phyloP scores from a whole-genome alignment of 2,329 filamentous ascomycete genomes.

The Pseudovirgaria hyperparasitica region DNA sequence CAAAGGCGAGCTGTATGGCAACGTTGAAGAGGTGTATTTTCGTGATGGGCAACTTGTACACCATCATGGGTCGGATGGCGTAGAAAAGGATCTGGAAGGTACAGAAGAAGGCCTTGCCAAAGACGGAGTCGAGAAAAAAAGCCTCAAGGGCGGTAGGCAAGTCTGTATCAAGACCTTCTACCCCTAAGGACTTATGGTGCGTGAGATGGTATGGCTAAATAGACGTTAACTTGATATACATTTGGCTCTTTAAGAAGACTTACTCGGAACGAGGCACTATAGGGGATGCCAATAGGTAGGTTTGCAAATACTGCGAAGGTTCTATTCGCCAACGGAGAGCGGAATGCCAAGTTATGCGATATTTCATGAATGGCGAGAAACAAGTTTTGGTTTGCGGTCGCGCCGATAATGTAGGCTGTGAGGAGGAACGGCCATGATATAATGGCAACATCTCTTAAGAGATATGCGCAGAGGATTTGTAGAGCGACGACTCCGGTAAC shows the following conservation, averaged over 20 bases:
- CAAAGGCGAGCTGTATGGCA: conserved; percentile 61
- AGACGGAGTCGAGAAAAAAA: conserved; percentile 82
- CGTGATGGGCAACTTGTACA: conserved; percentile 83
- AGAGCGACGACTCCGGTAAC: conserved; percentile 72
- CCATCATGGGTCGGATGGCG: conserved; percentile 85
- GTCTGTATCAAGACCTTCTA: conserved; percentile 91
- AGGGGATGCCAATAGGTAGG: conserved; percentile 87
- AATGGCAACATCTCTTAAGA: conserved; percentile 64
- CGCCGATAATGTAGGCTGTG: conserved; percentile 81
- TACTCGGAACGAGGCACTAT: conserved; percentile 88
- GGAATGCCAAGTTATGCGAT: conserved; percentile 92
- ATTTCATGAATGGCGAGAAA: conserved; percentile 99
- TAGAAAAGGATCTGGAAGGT: conserved; percentile 99
- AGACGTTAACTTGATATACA: conserved; percentile 1
- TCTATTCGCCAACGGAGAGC: conserved; percentile 65
- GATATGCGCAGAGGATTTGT: conserved; percentile 65
- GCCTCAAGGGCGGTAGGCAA: conserved; percentile 87
- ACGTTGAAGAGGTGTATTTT: conserved; percentile 77
- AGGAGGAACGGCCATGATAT: conserved; percentile 75
- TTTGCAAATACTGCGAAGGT: conserved; percentile 88
- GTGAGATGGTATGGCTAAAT: conserved; percentile 83
- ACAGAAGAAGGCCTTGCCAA: conserved; percentile 96
- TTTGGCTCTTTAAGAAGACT: conserved; percentile 14
- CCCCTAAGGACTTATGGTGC: conserved; percentile 95
- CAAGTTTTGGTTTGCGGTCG: conserved; percentile 94